phyloP scores from a whole-genome alignment of 1,139 yeast species.

The Geotrichum fermentans region DNA sequence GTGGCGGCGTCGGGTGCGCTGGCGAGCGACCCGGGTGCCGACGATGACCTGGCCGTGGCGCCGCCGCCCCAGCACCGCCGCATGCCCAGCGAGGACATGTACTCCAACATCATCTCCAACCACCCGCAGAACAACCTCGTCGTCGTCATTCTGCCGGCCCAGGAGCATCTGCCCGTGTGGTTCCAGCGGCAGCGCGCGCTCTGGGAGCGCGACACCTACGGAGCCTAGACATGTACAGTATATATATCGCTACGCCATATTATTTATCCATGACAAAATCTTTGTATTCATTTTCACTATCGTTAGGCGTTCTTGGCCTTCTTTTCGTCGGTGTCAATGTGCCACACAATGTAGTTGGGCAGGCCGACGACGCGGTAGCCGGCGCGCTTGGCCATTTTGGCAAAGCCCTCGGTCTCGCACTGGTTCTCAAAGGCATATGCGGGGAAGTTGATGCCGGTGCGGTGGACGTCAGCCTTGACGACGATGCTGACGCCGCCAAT shows the following conservation, averaged over 20 bases:
- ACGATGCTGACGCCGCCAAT: constrained; percentile 87
- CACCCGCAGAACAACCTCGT: constrained; percentile 25
- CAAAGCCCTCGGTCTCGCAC: constrained; percentile 87
- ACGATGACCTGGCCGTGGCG: background rate
- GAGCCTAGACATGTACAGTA: too few species aligned
- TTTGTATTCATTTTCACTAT: background rate
- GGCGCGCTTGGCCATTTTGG: constrained; percentile 77
- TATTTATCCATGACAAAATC: too few species aligned
- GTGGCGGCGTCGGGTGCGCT: constrained; percentile 11
- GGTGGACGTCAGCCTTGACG: constrained; percentile 72
- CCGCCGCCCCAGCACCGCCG: background rate
- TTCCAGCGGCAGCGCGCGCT: constrained; percentile 52
- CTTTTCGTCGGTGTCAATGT: constrained; percentile 30
- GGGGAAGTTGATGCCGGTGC: constrained; percentile 81
- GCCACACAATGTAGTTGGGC: constrained; percentile 86
- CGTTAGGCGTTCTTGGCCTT: background rate
- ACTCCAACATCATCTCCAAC: constrained; percentile 37
- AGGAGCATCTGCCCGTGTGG: constrained; percentile 62
- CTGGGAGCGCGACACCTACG: background rate
- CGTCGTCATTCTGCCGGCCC: constrained; percentile 52
- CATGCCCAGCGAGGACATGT: constrained; percentile 21
- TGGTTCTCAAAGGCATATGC: constrained; percentile 85
- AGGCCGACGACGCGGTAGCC: constrained; percentile 79
- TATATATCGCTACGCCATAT: too few species aligned
- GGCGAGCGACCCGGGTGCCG: constrained; percentile 1